phyloP scores from a whole-genome alignment of 805 yeast species.

The Cyberlindnera saturnus region DNA sequence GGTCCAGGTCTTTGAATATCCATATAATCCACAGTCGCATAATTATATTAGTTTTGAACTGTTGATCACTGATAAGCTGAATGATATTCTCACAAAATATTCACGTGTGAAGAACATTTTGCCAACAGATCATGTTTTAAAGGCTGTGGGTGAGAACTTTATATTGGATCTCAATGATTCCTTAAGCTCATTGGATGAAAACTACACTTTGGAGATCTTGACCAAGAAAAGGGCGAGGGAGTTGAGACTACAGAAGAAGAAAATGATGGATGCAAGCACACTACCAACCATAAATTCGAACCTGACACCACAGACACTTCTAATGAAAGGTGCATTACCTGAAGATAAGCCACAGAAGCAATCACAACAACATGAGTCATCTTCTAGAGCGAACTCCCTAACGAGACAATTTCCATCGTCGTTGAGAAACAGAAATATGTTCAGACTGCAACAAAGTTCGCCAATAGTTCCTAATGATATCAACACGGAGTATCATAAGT shows the following conservation, averaged over 20 bases:
- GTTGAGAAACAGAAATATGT: constrained; percentile 29
- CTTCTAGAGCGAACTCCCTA: neutral
- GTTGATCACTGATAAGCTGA: constrained; percentile 28
- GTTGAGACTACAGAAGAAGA: constrained; percentile 27
- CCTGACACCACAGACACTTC: constrained; percentile 24
- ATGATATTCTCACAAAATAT: constrained; percentile 31
- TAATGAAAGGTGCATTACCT: constrained; percentile 5
- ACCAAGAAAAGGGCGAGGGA: constrained; percentile 36
- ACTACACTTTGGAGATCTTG: constrained; percentile 34
- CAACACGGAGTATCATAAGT: constrained; percentile 56
- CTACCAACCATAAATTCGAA: constrained; percentile 24
- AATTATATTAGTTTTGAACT: constrained; percentile 25
- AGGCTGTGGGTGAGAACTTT: constrained; percentile 26
- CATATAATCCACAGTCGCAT: constrained; percentile 25
- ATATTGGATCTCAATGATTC: constrained; percentile 32
- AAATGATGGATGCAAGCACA: constrained; percentile 15
- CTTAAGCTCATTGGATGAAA: constrained; percentile 36
- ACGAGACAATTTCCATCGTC: constrained; percentile 6
- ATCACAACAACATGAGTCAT: neutral
- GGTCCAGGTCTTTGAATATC: constrained; percentile 29
- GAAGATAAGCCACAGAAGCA: constrained; percentile 2
- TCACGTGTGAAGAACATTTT: constrained; percentile 29
- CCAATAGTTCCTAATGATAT: constrained; percentile 1
- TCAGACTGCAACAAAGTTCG: constrained; percentile 10
- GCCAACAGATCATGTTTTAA: constrained; percentile 30